Evolutionary conservation across 768 basidiomycete genomes (phyloP).

Genomic region (Pleurotus tuber-regium): DNA sequence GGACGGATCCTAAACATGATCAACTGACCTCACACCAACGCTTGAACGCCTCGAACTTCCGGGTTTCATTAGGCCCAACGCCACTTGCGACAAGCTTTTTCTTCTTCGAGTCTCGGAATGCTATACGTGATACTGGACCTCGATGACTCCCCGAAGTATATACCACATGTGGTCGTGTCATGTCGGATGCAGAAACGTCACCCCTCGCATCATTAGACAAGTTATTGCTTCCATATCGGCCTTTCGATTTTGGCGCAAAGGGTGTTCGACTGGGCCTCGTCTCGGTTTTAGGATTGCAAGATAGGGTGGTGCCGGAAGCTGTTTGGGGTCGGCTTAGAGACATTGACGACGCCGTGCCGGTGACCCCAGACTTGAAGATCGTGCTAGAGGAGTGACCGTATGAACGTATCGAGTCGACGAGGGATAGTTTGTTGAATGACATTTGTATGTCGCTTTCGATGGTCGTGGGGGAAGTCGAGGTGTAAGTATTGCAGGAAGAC

Average conservation of each 20-base stretch:
- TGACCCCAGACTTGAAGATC: constrained; percentile 2
- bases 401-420: constrained; percentile 39
- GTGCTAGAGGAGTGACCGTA: constrained; percentile 13
- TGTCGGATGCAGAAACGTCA: constrained; percentile 11
- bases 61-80: constrained; percentile 54
- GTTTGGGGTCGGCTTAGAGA: constrained; percentile 17
- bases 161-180: constrained; percentile 31
- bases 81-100: constrained; percentile 72
- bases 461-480: constrained; percentile 46
- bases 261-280: constrained; percentile 17
- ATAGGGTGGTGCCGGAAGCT: constrained; percentile 15
- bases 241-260: constrained; percentile 16
- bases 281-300: constrained; percentile 2
- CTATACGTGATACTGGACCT: constrained; percentile 29
- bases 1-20: background rate
- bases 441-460: constrained; percentile 39
- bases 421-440: constrained; percentile 38
- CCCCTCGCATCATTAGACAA: background rate
- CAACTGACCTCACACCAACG: constrained; percentile 72
- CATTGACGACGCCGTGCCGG: constrained; percentile 1
- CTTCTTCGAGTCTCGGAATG: constrained; percentile 48
- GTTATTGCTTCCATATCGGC: constrained; percentile 11
- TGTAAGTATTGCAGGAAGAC: constrained; percentile 58
- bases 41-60: constrained; percentile 65
- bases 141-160: constrained; percentile 26